Conservation (phyloP, 2,329 filamentous ascomycete genomes). For the Arachnopeziza araneosa region DNA sequence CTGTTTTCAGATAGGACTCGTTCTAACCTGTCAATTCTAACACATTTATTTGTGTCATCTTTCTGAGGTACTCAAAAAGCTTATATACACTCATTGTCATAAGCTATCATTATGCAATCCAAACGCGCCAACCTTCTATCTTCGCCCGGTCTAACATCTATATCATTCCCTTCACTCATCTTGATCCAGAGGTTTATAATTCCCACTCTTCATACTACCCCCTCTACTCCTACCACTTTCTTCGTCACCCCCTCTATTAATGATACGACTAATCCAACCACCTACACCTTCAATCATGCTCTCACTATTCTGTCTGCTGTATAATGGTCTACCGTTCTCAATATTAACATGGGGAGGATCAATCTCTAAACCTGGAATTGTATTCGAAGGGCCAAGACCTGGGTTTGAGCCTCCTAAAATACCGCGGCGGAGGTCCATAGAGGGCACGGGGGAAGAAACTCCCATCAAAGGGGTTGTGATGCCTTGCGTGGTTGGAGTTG, state of each 20-base stretch:
- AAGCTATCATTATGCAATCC: neutral
- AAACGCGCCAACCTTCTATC: neutral
- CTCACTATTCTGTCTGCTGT: conserved; percentile 24
- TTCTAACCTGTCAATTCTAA: too few relatives aligned
- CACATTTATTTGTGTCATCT: too few relatives aligned
- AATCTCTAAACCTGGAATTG: conserved; percentile 77
- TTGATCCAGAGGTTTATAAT: conserved; percentile 36
- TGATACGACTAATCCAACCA: conserved; percentile 65
- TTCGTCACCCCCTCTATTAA: conserved; percentile 44
- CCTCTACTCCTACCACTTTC: conserved; percentile 16
- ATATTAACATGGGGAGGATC: conserved; percentile 63
- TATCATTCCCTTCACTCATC: conserved; percentile 34
- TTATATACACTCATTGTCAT: neutral
- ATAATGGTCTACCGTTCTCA: conserved; percentile 44
- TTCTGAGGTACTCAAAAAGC: too few relatives aligned
- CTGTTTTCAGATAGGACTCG: too few relatives aligned
- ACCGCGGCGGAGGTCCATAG: conserved; percentile 62
- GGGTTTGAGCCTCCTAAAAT: conserved; percentile 31
- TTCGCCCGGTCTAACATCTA: neutral
- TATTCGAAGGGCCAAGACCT: conserved; percentile 52
- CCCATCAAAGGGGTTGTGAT: conserved; percentile 78
- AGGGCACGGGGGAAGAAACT: conserved; percentile 71
- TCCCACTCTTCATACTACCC: conserved; percentile 19
- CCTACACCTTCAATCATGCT: conserved; percentile 48
- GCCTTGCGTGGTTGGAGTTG: conserved; percentile 69